Percentiles rank a stretch among this genome's conserved stretches.
phyloP scores from a whole-genome alignment of 805 yeast genomes.

The Tetrapisispora arboricola region DNA sequence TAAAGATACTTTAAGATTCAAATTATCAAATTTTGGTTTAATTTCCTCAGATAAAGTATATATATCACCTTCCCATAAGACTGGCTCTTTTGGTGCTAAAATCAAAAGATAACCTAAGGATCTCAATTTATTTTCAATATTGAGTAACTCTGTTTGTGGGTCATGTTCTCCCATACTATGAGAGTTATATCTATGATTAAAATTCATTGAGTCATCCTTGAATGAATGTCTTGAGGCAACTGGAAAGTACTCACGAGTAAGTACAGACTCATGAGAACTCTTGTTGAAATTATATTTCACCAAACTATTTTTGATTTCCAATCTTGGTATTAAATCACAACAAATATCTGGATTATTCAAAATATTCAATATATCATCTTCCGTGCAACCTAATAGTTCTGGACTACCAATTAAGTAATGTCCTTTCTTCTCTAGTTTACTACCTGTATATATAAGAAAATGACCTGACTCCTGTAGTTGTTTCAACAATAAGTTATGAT shows the following conservation, averaged over 20 bases:
- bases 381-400: constrained; percentile 31
- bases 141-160: constrained; percentile 21
- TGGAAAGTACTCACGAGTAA: constrained; percentile 18
- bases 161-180: constrained; percentile 10
- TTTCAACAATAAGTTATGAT: constrained; percentile 43
- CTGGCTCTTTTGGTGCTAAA: constrained; percentile 69
- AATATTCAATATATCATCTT: constrained; percentile 35
- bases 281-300: constrained; percentile 18
- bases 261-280: constrained; percentile 3
- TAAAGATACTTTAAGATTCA: constrained; percentile 13
- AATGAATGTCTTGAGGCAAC: constrained; percentile 21
- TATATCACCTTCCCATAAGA: constrained; percentile 83
- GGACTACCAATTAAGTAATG: constrained; percentile 69
- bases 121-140: constrained; percentile 21
- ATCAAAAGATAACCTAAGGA: constrained; percentile 56
- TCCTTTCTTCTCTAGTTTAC: constrained; percentile 59
- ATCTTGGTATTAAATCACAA: constrained; percentile 33
- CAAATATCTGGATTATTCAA: constrained; percentile 41
- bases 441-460: constrained; percentile 64
- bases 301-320: constrained; percentile 24
- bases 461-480: constrained; percentile 58
- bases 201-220: constrained; percentile 3
- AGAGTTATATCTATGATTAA: constrained; percentile 7
- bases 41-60: constrained; percentile 37
- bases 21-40: constrained; percentile 10